Conservation (phyloP, 441 rosid genomes). For the Erodium texanum region DNA sequence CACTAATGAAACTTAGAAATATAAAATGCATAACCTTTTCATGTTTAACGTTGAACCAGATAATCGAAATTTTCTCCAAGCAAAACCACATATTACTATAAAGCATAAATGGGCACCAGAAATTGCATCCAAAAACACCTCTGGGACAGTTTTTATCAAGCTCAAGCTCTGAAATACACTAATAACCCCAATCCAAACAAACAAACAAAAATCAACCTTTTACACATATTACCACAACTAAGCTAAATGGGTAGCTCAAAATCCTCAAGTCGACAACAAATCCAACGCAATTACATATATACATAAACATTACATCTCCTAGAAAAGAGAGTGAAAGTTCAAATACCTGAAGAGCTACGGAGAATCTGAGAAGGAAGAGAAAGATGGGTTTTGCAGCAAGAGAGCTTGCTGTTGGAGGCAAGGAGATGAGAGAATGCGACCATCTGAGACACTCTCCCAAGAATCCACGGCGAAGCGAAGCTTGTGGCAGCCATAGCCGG, state of each 20-base stretch:
- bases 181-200: background rate
- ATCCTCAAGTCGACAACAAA: background rate
- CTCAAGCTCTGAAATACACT: background rate
- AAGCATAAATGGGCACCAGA: background rate
- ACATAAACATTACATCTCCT: background rate
- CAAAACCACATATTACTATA: background rate
- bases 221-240: background rate
- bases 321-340: background rate
- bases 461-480: conserved; percentile 29
- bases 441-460: conserved; percentile 38
- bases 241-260: background rate
- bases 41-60: background rate
- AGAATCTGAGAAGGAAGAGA: conserved; percentile 18
- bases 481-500: conserved; percentile 35
- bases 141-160: background rate
- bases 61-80: background rate
- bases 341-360: conserved; percentile 35
- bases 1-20: background rate
- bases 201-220: background rate
- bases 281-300: background rate
- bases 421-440: conserved; percentile 27
- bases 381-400: conserved; percentile 19
- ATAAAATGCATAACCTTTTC: background rate
- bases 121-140: background rate
- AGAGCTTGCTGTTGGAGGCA: conserved; percentile 16